Evolutionary conservation across 2,329 filamentous ascomycete genomes (phyloP), one percentile per base, ranked within the genome.

Genomic region (Paecilomyces formosus): DNA sequence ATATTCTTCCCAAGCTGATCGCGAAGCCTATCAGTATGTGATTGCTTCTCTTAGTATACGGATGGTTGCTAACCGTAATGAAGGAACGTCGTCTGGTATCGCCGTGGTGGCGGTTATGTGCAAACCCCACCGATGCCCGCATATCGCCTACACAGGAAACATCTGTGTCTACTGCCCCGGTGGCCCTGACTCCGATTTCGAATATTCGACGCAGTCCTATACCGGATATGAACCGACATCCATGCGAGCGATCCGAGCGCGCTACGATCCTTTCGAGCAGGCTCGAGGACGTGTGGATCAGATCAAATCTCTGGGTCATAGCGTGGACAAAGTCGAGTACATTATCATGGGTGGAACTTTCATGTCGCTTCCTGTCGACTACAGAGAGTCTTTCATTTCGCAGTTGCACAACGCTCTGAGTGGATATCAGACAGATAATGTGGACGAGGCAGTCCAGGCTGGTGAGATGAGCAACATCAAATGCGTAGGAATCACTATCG

Each of bases 341-440:
- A 99, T 99, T 71, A 96, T 99, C 72, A 99, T 99, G 94, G 94
- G 94, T 60, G 94, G 94, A 64, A 99, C 94, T 0, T 99, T 99
- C 76, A 99, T 99, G 95, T 97, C 93, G 2, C 78, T 99, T 26
- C 83, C 93, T 8, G 87, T 92, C 68, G 86, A 88, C 24, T 99
- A 99, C 74, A 83, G 94, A 28, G 90, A 99, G 61, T 86, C 90
- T 58, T 99, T 99, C 69, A 96, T 99, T 60, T 88, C 92, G 0
- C 93, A 97, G 70, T 82, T 99, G 55, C 94, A 99, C 78, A 99
- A 99, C 71, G 94, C 94, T 1, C 84, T 99, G 7, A 97, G 92
- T 64, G 94, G 94, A 7, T 99, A 99, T 72, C 91, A 96, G 68
- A 96, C 92, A 0, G 88, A 87, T 50, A 90, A 95, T 62, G 94